Evolutionary conservation across 2,329 filamentous ascomycete genomes (phyloP), one percentile per base, ranked within the genome.

Genomic region (Hirsutella rhossiliensis): DNA sequence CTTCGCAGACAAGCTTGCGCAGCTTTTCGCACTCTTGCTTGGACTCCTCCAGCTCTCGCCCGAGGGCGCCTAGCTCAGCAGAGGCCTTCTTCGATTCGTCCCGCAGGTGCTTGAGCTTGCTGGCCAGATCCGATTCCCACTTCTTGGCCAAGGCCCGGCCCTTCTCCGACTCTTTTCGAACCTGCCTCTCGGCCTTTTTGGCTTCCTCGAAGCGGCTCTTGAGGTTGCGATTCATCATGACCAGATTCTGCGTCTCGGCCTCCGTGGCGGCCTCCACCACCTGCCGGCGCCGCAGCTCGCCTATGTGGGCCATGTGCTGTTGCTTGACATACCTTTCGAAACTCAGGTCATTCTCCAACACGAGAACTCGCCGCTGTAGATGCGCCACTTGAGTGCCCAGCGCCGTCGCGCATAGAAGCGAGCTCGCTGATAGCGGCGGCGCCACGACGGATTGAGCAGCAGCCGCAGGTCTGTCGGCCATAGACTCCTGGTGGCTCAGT

Each of bases 281-380:
- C 46, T 87, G 81, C 48, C 80, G 80, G 13, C 84, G 73, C 52
- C 85, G 81, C 37, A 92, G 64, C 54, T 87, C 83, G 1, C 84
- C 84, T 56, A 92, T 89, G 47, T 90, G 84, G 2, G 81, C 76
- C 51, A 89, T 76, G 58, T 90, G 86, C 55, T 92, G 86, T 50
- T 87, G 78, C 57, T 89, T 90, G 54, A 90, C 73, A 60, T 87
- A 90, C 23, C 84, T 74, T 59, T 92, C 87, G 55, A 90, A 92
- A 50, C 84, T 85, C 38, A 92, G 68, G 53, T 92, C 85, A 48
- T 89, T 92, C 38, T 82, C 79, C 11, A 92, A 62, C 2, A 89
- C 65, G 43, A 87, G 74, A n/a, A 87, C 75, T 53, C 88, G 82
- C 37, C 82, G 75, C 51, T 87, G 80, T 4, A 92, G 64, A 50